phyloP scores from a whole-genome alignment of 2,329 filamentous ascomycete species.

The Cytospora piceicola region DNA sequence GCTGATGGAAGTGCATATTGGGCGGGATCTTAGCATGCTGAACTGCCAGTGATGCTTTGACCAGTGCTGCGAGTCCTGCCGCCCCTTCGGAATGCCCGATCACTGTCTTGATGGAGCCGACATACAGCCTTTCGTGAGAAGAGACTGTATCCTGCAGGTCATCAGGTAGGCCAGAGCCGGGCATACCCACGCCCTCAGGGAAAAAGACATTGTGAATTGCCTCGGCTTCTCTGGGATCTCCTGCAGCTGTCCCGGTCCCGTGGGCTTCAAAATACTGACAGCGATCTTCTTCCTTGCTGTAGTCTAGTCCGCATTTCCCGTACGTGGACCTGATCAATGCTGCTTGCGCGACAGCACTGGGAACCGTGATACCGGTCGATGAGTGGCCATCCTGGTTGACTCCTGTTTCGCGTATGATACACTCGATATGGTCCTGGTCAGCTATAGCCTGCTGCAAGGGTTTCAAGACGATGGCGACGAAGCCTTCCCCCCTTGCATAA shows the following conservation, averaged over 20 bases:
- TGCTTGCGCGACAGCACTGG: conserved; percentile 43
- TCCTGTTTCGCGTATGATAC: conserved; percentile 47
- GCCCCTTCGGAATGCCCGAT: conserved; percentile 53
- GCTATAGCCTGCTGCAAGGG: conserved; percentile 47
- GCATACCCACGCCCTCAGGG: neutral
- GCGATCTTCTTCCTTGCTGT: conserved; percentile 34
- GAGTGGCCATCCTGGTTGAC: conserved; percentile 50
- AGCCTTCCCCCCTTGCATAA: conserved; percentile 57
- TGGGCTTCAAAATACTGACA: conserved; percentile 48
- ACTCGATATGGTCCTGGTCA: conserved; percentile 47
- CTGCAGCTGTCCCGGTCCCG: conserved; percentile 35
- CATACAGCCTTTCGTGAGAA: conserved; percentile 32
- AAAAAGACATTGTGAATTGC: conserved; percentile 42
- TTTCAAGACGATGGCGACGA: conserved; percentile 52
- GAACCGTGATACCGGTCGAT: conserved; percentile 54
- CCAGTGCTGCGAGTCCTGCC: conserved; percentile 51
- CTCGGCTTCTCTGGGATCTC: conserved; percentile 39
- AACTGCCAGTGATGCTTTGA: conserved; percentile 43
- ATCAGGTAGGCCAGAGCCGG: neutral
- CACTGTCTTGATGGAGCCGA: conserved; percentile 41
- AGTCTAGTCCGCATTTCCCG: conserved; percentile 42
- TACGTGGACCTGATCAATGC: conserved; percentile 46
- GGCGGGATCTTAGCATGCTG: conserved; percentile 42
- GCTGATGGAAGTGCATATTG: conserved; percentile 41
- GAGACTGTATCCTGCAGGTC: conserved; percentile 7